A percentile compares a stretch with the other conserved stretches of the same genome.
Evolutionary conservation across 345 rosid species (phyloP).

Genomic region (Litchi chinensis): DNA sequence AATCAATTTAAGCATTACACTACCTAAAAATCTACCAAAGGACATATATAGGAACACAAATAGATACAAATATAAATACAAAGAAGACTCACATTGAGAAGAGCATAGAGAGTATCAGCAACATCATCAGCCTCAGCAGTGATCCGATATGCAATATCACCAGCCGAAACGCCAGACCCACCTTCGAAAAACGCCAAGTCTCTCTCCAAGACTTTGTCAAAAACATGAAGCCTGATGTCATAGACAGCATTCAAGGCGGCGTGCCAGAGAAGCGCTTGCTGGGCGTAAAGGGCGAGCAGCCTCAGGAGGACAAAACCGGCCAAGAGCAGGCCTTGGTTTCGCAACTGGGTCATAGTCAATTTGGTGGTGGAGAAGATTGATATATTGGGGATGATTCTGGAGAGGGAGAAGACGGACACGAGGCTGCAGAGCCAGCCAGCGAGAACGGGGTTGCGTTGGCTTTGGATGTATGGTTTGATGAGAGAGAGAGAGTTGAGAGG

Average conservation of each 20-base stretch:
- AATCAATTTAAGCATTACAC: no score
- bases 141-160: constrained; percentile 81
- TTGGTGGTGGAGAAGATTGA: constrained; percentile 8
- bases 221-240: constrained; percentile 64
- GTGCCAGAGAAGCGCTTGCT: constrained; percentile 84
- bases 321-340: constrained; percentile 44
- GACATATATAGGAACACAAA: no score
- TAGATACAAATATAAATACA: not conserved
- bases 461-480: constrained; percentile 57
- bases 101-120: constrained; percentile 69
- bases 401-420: constrained; percentile 70
- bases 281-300: constrained; percentile 61
- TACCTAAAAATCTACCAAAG: no score
- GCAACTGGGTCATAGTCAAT: not conserved
- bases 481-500: constrained; percentile 44
- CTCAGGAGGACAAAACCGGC: constrained; percentile 52
- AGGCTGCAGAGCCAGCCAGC: constrained; percentile 84
- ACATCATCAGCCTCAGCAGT: constrained; percentile 88
- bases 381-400: constrained; percentile 58
- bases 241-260: constrained; percentile 65
- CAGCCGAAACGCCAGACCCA: constrained; percentile 55
- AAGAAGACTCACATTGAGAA: constrained; percentile 64
- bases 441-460: constrained; percentile 62
- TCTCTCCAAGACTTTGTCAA: constrained; percentile 61
- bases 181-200: constrained; percentile 86